These are phyloP conservation scores for Sporothrix variecibatus DNA, from an alignment of 2,329 filamentous ascomycete genomes.

Conservation along the genomic window DNA sequence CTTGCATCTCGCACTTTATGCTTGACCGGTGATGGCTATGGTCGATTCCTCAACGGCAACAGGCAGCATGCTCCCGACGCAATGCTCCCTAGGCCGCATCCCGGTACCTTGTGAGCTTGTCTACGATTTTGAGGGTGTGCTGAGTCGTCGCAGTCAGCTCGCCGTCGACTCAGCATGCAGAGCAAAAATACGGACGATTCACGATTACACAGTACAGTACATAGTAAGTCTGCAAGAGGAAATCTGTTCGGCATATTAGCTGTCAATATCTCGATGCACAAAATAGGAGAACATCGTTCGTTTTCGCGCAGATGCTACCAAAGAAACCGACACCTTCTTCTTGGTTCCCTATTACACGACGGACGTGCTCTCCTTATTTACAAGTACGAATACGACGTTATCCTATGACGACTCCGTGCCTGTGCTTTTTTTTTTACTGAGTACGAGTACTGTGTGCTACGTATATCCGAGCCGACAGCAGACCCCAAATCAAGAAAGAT, in stretches of 20 bases:
- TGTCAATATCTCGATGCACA: background rate
- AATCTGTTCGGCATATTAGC: background rate
- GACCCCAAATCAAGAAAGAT: too few relatives aligned
- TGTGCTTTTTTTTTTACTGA: background rate
- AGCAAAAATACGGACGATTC: background rate
- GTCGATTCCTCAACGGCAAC: background rate
- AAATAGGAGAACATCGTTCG: background rate
- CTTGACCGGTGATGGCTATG: background rate
- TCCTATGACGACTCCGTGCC: background rate
- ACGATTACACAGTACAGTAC: too few relatives aligned
- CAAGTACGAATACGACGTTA: background rate
- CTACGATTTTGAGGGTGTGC: background rate
- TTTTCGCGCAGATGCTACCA: background rate
- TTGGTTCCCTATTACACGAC: background rate
- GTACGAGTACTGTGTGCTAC: background rate
- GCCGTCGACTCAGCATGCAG: background rate
- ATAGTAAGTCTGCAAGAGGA: background rate
- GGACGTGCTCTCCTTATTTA: background rate
- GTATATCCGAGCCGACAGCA: background rate
- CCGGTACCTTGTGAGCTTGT: background rate
- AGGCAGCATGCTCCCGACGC: background rate
- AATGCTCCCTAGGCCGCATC: background rate
- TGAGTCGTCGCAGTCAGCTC: background rate
- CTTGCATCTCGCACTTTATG: background rate
- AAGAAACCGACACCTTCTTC: background rate